Conservation (phyloP, 768 basidiomycete species). For the Austroboletus festivus region DNA sequence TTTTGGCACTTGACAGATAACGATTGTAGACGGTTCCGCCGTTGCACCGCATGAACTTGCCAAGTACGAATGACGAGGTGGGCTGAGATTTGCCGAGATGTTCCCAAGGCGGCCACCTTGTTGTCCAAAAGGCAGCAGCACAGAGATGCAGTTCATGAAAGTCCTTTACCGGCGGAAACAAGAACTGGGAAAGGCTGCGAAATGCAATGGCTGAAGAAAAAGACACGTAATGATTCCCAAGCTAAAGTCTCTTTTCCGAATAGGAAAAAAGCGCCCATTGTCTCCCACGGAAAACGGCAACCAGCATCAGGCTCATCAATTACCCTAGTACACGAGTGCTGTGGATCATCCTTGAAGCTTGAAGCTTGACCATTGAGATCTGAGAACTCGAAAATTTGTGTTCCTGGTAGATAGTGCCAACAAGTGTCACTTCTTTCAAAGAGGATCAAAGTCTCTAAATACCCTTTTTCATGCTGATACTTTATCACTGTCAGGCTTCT, state of each 20-base stretch:
- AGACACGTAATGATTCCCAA: constrained; percentile 14
- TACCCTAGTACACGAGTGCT: constrained; percentile 9
- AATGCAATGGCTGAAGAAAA: not conserved
- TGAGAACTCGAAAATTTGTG: no score
- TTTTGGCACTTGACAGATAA: not conserved
- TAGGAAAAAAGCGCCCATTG: not conserved
- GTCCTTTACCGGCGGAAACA: constrained; percentile 21
- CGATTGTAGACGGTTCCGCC: not conserved
- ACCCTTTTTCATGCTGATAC: not conserved
- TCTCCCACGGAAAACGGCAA: constrained; percentile 12
- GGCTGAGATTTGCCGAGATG: constrained; percentile 21
- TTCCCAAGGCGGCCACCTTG: constrained; percentile 25
- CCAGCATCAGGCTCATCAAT: constrained; percentile 1
- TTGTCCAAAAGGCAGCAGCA: not conserved
- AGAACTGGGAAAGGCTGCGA: not conserved
- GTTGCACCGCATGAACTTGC: not conserved
- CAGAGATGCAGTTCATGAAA: constrained; percentile 19
- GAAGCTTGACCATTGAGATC: no score
- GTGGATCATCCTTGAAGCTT: no score
- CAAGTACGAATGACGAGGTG: not conserved
- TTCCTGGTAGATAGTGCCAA: constrained; percentile 12
- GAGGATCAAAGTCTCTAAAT: not conserved
- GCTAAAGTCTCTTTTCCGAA: not conserved
- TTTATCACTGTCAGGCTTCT: not conserved
- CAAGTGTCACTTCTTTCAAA: constrained; percentile 2